These are phyloP conservation scores for Datura wrightii DNA, from an alignment of 257 asterid genomes.

Conservation along the genomic window DNA sequence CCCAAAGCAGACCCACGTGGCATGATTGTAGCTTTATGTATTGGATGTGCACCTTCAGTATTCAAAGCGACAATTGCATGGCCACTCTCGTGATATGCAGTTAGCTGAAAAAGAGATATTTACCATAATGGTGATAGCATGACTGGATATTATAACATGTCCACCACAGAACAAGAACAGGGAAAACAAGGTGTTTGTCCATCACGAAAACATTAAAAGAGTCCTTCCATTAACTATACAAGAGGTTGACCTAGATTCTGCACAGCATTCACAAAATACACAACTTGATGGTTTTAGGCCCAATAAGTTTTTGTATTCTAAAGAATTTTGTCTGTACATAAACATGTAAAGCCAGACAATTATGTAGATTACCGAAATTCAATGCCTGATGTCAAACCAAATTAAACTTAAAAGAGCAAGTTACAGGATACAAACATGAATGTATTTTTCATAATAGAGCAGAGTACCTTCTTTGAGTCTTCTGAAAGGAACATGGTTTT, in stretches of 20 bases:
- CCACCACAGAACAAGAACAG: background rate
- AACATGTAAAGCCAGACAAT: background rate
- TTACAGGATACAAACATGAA: background rate
- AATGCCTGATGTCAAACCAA: slow-evolving; percentile 16
- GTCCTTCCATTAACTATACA: background rate
- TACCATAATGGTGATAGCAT: slow-evolving; percentile 21
- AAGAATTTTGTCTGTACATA: slow-evolving; percentile 8
- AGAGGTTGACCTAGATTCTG: background rate
- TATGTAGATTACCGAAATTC: background rate
- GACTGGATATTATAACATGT: background rate
- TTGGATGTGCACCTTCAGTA: slow-evolving; percentile 96
- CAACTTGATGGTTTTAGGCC: background rate
- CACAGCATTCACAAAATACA: background rate
- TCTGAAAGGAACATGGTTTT: slow-evolving; percentile 93
- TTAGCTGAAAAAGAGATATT: slow-evolving; percentile 61
- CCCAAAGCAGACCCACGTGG: slow-evolving; percentile 97
- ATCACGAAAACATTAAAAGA: background rate
- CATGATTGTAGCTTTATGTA: slow-evolving; percentile 95
- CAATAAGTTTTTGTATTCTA: slow-evolving; percentile 3
- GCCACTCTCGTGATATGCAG: slow-evolving; percentile 98
- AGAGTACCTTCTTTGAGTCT: slow-evolving; percentile 85
- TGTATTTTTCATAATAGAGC: background rate
- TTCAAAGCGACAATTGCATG: slow-evolving; percentile 95
- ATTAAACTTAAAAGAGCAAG: slow-evolving; percentile 11
- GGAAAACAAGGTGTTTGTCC: background rate